phyloP scores from a whole-genome alignment of 805 yeast species.

The Isabelozyma heimii region DNA sequence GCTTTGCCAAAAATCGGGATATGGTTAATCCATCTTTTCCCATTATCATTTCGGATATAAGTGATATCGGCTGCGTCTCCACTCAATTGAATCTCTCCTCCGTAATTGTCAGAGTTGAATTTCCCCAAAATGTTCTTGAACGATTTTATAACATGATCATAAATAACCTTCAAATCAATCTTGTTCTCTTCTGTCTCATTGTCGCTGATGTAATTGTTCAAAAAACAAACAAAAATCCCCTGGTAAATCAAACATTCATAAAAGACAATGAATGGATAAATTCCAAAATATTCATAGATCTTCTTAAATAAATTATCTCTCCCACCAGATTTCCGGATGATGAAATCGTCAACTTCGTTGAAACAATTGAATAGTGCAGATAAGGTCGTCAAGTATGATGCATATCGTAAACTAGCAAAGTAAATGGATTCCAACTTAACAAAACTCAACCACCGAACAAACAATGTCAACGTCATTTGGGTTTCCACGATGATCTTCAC shows the following conservation, averaged over 20 bases:
- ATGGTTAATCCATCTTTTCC: neutral
- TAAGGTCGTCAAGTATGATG: conserved; percentile 24
- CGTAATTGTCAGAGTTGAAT: conserved; percentile 4
- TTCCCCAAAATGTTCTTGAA: conserved; percentile 11
- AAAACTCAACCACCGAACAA: conserved; percentile 25
- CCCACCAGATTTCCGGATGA: conserved; percentile 1
- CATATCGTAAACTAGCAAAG: conserved; percentile 26
- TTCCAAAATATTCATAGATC: conserved; percentile 8
- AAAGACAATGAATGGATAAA: conserved; percentile 10
- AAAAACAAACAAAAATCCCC: conserved; percentile 16
- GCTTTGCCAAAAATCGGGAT: neutral
- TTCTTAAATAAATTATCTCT: conserved; percentile 6
- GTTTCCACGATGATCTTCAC: conserved; percentile 4
- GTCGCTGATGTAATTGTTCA: conserved; percentile 8
- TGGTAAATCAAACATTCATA: conserved; percentile 16
- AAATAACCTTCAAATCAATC: conserved; percentile 11
- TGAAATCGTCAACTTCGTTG: conserved; percentile 11
- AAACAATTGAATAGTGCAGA: conserved; percentile 22
- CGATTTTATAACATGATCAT: conserved; percentile 5
- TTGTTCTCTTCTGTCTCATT: conserved; percentile 1
- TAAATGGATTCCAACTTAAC: conserved; percentile 22
- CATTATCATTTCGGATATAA: neutral
- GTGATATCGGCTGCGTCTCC: neutral
- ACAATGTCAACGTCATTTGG: conserved; percentile 12
- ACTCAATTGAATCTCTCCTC: neutral